Evolutionary conservation across 2,329 filamentous ascomycete species (phyloP).

Genomic region (Talaromyces pinophilus): DNA sequence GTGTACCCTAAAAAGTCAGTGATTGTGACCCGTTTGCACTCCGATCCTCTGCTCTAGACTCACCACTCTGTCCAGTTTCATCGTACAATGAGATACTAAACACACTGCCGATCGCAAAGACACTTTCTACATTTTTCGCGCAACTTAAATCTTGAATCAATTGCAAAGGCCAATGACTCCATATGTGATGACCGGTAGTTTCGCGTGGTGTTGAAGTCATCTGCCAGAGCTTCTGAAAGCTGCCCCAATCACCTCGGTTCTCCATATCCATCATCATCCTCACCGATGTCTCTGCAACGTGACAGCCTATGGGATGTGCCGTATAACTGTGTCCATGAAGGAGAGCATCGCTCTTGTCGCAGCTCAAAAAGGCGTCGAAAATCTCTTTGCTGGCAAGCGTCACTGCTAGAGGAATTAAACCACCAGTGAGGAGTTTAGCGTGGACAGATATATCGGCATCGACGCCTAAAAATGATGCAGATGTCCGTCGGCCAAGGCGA

Average conservation of each 20-base stretch:
- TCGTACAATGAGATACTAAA: constrained; percentile 65
- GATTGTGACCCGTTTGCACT: neutral
- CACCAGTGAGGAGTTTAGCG: constrained; percentile 81
- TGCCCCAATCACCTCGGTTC: constrained; percentile 57
- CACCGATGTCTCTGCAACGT: constrained; percentile 71
- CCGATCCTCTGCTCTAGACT: constrained; percentile 24
- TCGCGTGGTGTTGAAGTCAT: constrained; percentile 8
- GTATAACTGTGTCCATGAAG: constrained; percentile 87
- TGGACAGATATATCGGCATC: constrained; percentile 76
- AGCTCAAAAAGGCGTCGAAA: constrained; percentile 69
- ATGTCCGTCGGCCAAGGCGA: constrained; percentile 71
- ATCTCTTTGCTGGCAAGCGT: constrained; percentile 74
- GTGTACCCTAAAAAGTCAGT: constrained; percentile 52
- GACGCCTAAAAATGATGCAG: constrained; percentile 67
- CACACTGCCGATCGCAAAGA: constrained; percentile 74
- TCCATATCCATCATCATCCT: constrained; percentile 62
- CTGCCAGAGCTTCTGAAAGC: constrained; percentile 55
- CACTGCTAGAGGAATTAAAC: constrained; percentile 72
- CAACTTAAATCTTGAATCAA: constrained; percentile 64
- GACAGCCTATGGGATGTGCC: constrained; percentile 77
- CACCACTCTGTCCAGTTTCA: constrained; percentile 46
- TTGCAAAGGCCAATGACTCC: constrained; percentile 70
- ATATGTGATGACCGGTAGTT: constrained; percentile 41
- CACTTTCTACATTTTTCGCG: constrained; percentile 58
- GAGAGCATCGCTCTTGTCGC: constrained; percentile 75